Evolutionary conservation across 2,329 filamentous ascomycete genomes (phyloP).

Genomic region (Epichloe sp.): DNA sequence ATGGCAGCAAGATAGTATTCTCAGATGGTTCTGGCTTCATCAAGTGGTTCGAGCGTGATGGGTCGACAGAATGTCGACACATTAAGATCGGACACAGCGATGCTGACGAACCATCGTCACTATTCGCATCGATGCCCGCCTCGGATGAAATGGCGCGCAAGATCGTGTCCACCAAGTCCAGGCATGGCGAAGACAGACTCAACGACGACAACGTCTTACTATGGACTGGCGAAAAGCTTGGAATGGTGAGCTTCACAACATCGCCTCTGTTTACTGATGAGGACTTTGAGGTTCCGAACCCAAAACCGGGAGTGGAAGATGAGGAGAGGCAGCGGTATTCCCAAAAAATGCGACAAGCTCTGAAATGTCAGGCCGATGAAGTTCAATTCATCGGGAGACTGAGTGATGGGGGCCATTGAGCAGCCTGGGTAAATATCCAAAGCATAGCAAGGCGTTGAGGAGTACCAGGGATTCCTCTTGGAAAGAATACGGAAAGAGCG

Average conservation of each 20-base stretch:
- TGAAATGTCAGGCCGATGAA: slow-evolving; percentile 69
- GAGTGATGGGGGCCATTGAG: slow-evolving; percentile 14
- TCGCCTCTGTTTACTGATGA: slow-evolving; percentile 33
- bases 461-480: not conserved
- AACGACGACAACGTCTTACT: slow-evolving; percentile 61
- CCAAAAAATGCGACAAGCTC: slow-evolving; percentile 58
- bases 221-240: slow-evolving; percentile 80
- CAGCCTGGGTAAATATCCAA: too few species aligned
- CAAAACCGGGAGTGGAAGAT: slow-evolving; percentile 33
- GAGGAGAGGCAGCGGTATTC: slow-evolving; percentile 47
- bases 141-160: slow-evolving; percentile 69
- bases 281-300: slow-evolving; percentile 37
- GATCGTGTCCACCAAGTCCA: slow-evolving; percentile 48
- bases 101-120: slow-evolving; percentile 28
- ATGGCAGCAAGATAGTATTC: slow-evolving; percentile 71
- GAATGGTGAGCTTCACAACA: slow-evolving; percentile 52
- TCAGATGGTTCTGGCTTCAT: slow-evolving; percentile 74
- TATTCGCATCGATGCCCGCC: slow-evolving; percentile 35
- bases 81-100: slow-evolving; percentile 44
- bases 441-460: not conserved
- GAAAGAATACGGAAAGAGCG: not conserved
- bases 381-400: slow-evolving; percentile 59
- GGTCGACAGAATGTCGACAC: slow-evolving; percentile 44
- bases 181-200: slow-evolving; percentile 15
- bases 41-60: slow-evolving; percentile 87